Conservation (phyloP, 2,329 filamentous ascomycete species). For the Diaporthe amygdali region DNA sequence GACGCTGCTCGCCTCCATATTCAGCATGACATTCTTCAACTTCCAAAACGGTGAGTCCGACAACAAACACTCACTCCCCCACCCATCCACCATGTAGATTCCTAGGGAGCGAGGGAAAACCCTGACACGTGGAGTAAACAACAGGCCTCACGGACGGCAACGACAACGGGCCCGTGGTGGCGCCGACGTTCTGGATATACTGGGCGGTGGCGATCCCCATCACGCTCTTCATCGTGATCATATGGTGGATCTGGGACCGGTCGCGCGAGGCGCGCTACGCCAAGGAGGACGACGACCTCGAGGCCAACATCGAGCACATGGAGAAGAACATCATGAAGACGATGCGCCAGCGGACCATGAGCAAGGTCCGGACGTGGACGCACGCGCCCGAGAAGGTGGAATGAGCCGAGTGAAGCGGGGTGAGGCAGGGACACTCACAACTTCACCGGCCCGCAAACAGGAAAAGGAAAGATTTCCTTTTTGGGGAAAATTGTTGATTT, state of each 20-base stretch:
- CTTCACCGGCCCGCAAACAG: too few relatives aligned
- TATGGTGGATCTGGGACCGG: slow-evolving; percentile 61
- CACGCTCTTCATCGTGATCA: slow-evolving; percentile 57
- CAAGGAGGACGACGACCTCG: slow-evolving; percentile 55
- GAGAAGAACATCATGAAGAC: slow-evolving; percentile 62
- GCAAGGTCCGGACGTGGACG: slow-evolving; percentile 60
- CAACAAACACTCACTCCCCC: not conserved
- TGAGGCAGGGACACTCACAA: too few relatives aligned
- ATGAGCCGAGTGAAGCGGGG: too few relatives aligned
- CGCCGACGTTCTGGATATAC: slow-evolving; percentile 64
- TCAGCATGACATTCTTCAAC: slow-evolving; percentile 72
- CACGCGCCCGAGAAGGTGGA: slow-evolving; percentile 27
- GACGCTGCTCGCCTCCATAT: slow-evolving; percentile 66
- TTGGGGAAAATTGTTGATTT: not conserved
- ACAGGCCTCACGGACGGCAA: slow-evolving; percentile 1
- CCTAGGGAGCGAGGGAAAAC: not conserved
- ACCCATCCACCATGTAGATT: too few relatives aligned
- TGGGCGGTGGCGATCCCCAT: slow-evolving; percentile 65
- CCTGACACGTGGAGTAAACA: not conserved
- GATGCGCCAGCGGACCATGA: slow-evolving; percentile 62
- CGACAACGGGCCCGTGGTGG: slow-evolving; percentile 49
- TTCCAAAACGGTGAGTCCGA: slow-evolving; percentile 52
- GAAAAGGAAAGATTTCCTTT: not conserved
- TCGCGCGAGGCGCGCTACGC: slow-evolving; percentile 54
- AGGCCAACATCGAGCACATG: slow-evolving; percentile 60